Percentiles rank a stretch among this genome's conserved stretches.
phyloP scores from a whole-genome alignment of 768 basidiomycete genomes.

The Kwoniella sp. region DNA sequence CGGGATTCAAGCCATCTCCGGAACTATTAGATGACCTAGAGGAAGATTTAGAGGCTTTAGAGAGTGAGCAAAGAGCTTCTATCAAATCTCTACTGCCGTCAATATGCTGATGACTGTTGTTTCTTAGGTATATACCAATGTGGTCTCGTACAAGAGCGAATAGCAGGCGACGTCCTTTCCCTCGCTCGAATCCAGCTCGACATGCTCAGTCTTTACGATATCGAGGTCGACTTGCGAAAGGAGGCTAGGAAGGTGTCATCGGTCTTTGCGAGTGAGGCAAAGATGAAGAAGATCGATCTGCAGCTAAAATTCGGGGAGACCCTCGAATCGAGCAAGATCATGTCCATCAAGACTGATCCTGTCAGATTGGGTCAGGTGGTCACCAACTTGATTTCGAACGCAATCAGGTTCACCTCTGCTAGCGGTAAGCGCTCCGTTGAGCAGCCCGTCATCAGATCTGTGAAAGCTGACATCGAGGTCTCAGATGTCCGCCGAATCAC shows the following conservation, averaged over 20 bases:
- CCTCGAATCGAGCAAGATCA: constrained; percentile 29
- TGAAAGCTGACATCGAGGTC: too few relatives aligned
- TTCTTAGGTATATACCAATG: constrained; percentile 40
- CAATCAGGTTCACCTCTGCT: constrained; percentile 51
- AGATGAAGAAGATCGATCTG: constrained; percentile 53
- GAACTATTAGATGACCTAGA: constrained; percentile 47
- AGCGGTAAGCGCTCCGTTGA: constrained; percentile 21
- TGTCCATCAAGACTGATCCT: constrained; percentile 43
- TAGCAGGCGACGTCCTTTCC: constrained; percentile 53
- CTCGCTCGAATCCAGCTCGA: constrained; percentile 49
- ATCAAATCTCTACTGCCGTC: neutral
- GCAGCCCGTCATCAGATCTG: too few relatives aligned
- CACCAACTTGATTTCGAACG: constrained; percentile 56
- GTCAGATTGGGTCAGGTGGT: constrained; percentile 52
- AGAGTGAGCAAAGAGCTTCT: constrained; percentile 37
- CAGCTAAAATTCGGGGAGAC: constrained; percentile 49
- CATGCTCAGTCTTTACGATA: constrained; percentile 50
- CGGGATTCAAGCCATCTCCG: constrained; percentile 36
- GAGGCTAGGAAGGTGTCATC: constrained; percentile 49
- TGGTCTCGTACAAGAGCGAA: constrained; percentile 49
- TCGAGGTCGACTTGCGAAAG: constrained; percentile 50
- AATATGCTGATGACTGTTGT: neutral
- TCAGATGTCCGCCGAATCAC: constrained; percentile 36
- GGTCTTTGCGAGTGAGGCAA: constrained; percentile 54
- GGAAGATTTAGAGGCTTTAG: constrained; percentile 54